phyloP scores from a whole-genome alignment of 2,329 filamentous ascomycete species.

The Biscogniauxia sp. region DNA sequence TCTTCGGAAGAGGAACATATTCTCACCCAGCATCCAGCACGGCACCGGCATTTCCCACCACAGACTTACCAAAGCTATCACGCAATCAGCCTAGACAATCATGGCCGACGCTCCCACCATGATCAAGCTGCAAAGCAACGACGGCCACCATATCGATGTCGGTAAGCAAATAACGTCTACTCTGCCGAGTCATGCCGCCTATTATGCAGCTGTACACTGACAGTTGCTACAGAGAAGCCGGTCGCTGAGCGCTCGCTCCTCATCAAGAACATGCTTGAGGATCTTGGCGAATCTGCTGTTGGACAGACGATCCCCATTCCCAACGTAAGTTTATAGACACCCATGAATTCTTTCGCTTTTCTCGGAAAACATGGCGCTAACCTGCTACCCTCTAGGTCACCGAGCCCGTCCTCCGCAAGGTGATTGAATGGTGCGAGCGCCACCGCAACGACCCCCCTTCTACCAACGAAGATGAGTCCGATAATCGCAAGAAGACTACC shows the following conservation, averaged over 20 bases:
- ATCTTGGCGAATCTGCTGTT: conserved; percentile 67
- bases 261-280: conserved; percentile 98
- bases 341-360: background rate
- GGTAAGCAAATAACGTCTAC: background rate
- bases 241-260: conserved; percentile 90
- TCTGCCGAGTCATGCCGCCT: background rate
- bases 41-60: background rate
- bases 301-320: conserved; percentile 80
- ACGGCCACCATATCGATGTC: background rate
- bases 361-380: background rate
- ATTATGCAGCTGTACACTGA: conserved; percentile 15
- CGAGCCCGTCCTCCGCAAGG: conserved; percentile 89
- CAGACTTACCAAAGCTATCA: background rate
- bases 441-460: conserved; percentile 87
- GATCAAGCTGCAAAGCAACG: background rate
- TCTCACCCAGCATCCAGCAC: background rate
- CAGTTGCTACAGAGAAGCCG: conserved; percentile 59
- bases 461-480: conserved; percentile 82
- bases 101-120: background rate
- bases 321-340: conserved; percentile 55
- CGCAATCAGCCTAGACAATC: background rate
- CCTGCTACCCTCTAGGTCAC: conserved; percentile 62
- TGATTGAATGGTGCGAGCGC: conserved; percentile 96
- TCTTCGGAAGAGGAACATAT: background rate
- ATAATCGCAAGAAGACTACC: conserved; percentile 95